Evolutionary conservation across 1,284 basidiomycete species (phyloP).

Genomic region (Rhodotorula glutinis): DNA sequence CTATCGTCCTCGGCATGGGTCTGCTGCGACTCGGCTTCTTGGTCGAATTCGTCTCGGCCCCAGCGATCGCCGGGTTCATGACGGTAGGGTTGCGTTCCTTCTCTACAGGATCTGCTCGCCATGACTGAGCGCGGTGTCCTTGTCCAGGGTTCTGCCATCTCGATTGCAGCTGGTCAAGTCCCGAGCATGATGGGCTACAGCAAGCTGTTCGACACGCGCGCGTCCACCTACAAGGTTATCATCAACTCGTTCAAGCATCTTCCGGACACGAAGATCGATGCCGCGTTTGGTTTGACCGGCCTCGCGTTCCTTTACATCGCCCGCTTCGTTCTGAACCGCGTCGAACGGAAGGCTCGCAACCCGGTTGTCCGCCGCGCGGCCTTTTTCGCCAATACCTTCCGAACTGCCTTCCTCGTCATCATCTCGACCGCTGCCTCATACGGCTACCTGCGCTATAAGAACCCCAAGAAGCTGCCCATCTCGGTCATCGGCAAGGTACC

Average conservation of each 20-base stretch:
- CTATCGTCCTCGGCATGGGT: constrained; percentile 89
- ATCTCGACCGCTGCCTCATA: constrained; percentile 79
- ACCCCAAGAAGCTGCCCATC: constrained; percentile 71
- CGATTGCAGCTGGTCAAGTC: constrained; percentile 81
- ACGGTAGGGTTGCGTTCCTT: constrained; percentile 42
- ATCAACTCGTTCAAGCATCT: constrained; percentile 89
- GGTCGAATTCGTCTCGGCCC: constrained; percentile 71
- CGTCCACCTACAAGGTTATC: constrained; percentile 77
- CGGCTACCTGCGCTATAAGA: constrained; percentile 66
- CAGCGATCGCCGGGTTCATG: constrained; percentile 84
- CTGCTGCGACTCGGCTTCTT: constrained; percentile 80
- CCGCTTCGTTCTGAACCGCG: constrained; percentile 61
- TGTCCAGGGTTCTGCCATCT: constrained; percentile 53
- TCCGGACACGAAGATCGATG: constrained; percentile 68
- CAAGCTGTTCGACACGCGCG: constrained; percentile 71
- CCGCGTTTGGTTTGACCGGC: constrained; percentile 82
- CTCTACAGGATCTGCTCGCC: neutral
- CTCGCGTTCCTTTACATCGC: constrained; percentile 71
- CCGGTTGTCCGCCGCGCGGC: constrained; percentile 60
- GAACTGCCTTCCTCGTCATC: constrained; percentile 83
- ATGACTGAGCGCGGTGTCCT: neutral
- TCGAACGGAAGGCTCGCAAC: constrained; percentile 21
- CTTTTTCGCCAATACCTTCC: constrained; percentile 79
- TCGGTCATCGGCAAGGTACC: constrained; percentile 76
- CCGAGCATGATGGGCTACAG: constrained; percentile 80